phyloP scores from a whole-genome alignment of 805 yeast genomes.

The Kuraishia hungarica region DNA sequence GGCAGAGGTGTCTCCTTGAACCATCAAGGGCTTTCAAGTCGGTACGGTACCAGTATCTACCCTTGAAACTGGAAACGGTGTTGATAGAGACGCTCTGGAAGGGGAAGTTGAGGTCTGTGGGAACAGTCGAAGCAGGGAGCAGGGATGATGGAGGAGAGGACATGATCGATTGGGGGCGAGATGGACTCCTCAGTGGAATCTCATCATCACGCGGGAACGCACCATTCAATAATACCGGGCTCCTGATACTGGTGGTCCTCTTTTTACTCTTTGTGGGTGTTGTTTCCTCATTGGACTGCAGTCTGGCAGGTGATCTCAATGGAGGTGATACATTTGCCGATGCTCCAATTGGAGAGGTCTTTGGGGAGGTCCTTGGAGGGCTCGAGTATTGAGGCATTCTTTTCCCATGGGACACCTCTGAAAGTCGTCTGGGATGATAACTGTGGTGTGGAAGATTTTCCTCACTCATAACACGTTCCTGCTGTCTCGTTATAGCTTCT shows the following conservation, averaged over 20 bases:
- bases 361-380: neutral
- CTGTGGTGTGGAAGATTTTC: neutral
- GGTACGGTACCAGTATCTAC: constrained; percentile 43
- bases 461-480: neutral
- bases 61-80: constrained; percentile 30
- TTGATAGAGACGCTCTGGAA: constrained; percentile 24
- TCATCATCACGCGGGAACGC: neutral
- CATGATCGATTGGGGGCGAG: neutral
- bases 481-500: neutral
- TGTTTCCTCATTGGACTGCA: neutral
- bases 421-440: neutral
- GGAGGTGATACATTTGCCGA: neutral
- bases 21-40: constrained; percentile 19
- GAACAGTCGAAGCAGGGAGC: neutral
- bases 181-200: neutral
- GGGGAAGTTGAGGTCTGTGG: neutral
- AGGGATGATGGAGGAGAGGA: constrained; percentile 8
- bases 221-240: neutral
- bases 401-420: neutral
- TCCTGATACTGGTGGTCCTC: neutral
- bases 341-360: neutral
- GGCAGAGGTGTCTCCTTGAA: constrained; percentile 23
- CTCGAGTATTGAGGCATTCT: neutral
- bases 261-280: neutral
- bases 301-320: neutral